These are phyloP conservation scores for Pyrenophora tritici-repentis DNA, from an alignment of 2,329 filamentous ascomycete species.

Conservation along the genomic window DNA sequence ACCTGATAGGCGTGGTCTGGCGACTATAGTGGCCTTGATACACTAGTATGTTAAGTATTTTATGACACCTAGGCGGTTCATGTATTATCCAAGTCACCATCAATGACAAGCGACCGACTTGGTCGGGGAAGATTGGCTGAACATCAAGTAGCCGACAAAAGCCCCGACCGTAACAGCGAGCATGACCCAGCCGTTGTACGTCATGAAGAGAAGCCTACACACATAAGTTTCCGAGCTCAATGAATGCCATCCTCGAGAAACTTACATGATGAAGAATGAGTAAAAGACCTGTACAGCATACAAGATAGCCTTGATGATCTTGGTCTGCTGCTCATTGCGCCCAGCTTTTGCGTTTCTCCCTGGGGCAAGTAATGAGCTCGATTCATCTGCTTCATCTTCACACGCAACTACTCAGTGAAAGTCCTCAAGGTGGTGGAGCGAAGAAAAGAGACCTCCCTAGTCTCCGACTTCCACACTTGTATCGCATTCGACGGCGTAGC, in stretches of 20 bases:
- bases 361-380: constrained; percentile 74
- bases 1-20: too few species aligned
- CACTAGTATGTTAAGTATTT: too few species aligned
- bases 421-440: constrained; percentile 20
- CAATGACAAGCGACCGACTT: constrained; percentile 93
- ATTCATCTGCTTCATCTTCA: constrained; percentile 50
- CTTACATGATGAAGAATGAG: constrained; percentile 99
- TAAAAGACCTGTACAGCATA: constrained; percentile 98
- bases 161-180: constrained; percentile 85
- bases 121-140: constrained; percentile 70
- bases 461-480: constrained; percentile 9
- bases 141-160: constrained; percentile 83
- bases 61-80: too few species aligned
- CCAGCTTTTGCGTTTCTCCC: constrained; percentile 61
- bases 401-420: constrained; percentile 37
- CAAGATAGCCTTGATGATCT: constrained; percentile 77
- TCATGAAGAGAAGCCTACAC: constrained; percentile 96
- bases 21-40: too few species aligned
- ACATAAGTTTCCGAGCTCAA: constrained; percentile 14
- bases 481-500: background rate
- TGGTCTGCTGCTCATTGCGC: constrained; percentile 69
- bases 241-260: constrained; percentile 29
- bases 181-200: constrained; percentile 99
- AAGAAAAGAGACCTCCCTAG: constrained; percentile 12
- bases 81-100: background rate